Evolutionary conservation across 345 rosid genomes (phyloP).

Genomic region (Acer saccharum): DNA sequence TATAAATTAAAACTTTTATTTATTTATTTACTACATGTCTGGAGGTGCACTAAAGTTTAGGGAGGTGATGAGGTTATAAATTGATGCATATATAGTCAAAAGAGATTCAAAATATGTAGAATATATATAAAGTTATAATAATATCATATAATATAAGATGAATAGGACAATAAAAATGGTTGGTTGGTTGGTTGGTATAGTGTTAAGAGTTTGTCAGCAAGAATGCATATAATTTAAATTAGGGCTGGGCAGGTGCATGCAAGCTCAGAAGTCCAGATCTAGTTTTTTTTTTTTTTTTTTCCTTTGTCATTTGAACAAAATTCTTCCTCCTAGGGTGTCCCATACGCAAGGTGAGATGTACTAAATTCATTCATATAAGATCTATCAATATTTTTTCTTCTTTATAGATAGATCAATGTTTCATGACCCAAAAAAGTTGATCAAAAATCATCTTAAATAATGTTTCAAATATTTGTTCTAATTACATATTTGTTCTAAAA

Average conservation of each 20-base stretch:
- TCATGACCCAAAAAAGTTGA: no score
- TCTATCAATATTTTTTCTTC: neutral
- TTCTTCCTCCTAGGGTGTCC: slow-evolving; percentile 10
- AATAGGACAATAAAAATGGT: slow-evolving; percentile 17
- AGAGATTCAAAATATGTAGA: neutral
- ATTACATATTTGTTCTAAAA: no score
- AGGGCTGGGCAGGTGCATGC: slow-evolving; percentile 17
- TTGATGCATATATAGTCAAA: neutral
- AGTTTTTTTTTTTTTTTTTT: neutral
- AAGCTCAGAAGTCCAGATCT: neutral
- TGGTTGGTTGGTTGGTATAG: slow-evolving; percentile 17
- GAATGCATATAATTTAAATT: neutral
- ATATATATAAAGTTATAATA: neutral
- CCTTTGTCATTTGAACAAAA: neutral
- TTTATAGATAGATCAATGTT: no score
- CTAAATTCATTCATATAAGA: slow-evolving; percentile 2
- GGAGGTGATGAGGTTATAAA: neutral
- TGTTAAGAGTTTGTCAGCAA: slow-evolving; percentile 22
- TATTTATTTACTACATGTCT: neutral
- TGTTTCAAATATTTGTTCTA: no score
- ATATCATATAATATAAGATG: neutral
- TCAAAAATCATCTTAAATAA: no score
- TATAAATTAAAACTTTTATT: no score
- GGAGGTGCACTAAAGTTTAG: neutral
- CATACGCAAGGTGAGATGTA: slow-evolving; percentile 17